Evolutionary conservation across 176 grass and related monocot species (phyloP).

Genomic region (Musa itinerans): DNA sequence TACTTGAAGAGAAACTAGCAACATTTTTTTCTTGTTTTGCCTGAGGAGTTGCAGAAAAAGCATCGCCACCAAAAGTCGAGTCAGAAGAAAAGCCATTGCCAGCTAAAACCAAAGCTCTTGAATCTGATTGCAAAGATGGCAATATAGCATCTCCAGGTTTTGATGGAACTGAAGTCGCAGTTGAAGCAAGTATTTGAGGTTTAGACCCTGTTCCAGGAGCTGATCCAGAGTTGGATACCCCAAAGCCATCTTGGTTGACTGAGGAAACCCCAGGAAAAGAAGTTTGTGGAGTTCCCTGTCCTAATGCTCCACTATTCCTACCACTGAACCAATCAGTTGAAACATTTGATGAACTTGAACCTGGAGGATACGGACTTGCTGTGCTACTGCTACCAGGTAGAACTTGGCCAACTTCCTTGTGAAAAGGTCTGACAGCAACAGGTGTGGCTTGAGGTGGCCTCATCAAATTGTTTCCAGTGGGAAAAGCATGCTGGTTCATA

Average conservation of each 20-base stretch:
- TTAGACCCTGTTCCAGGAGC: conserved; percentile 25
- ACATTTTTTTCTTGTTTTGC: conserved; percentile 41
- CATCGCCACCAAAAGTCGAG: conserved; percentile 39
- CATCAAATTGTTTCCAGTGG: conserved; percentile 25
- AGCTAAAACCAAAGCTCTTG: conserved; percentile 42
- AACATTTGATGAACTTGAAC: conserved; percentile 39
- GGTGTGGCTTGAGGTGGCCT: conserved; percentile 42
- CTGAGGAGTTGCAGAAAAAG: conserved; percentile 35
- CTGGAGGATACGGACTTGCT: conserved; percentile 29
- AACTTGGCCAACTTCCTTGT: conserved; percentile 36
- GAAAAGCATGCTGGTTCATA: conserved; percentile 30
- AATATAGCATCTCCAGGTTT: conserved; percentile 24
- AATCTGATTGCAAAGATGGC: conserved; percentile 43
- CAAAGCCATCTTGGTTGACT: conserved; percentile 35
- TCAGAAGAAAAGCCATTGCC: conserved; percentile 59
- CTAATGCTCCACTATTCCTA: conserved; percentile 44
- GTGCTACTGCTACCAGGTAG: conserved; percentile 28
- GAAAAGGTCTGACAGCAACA: conserved; percentile 28
- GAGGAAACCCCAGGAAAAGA: conserved; percentile 33
- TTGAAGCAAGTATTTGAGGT: conserved; percentile 21
- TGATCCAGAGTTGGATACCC: conserved; percentile 31
- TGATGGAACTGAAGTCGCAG: conserved; percentile 19
- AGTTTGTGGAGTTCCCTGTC: conserved; percentile 45
- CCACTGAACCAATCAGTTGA: conserved; percentile 84
- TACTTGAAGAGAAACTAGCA: conserved; percentile 29